A percentile compares a stretch with the other conserved stretches of the same genome.
These are phyloP conservation scores for Fusarium proliferatum DNA, from an alignment of 2,329 filamentous ascomycete genomes.

Conservation along the genomic window DNA sequence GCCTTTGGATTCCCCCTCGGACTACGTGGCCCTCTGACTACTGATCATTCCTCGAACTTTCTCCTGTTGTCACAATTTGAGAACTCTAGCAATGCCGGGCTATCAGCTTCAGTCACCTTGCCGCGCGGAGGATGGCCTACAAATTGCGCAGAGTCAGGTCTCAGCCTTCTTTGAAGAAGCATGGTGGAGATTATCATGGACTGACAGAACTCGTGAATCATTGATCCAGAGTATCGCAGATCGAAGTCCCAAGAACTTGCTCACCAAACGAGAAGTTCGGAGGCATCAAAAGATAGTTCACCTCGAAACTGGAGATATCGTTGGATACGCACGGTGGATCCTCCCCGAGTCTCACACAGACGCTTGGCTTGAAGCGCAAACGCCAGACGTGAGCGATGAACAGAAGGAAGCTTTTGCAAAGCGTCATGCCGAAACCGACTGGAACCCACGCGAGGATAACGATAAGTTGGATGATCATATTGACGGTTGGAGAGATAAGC, in stretches of 20 bases:
- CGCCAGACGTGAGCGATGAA: slow-evolving; percentile 19
- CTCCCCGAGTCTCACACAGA: slow-evolving; percentile 16
- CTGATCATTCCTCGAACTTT: neutral
- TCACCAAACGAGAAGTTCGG: slow-evolving; percentile 25
- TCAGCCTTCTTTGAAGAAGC: slow-evolving; percentile 32
- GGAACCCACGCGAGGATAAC: neutral
- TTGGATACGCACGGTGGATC: slow-evolving; percentile 39
- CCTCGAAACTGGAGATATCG: slow-evolving; percentile 32
- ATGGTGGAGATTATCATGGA: slow-evolving; percentile 39
- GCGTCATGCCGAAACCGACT: neutral
- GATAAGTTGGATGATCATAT: slow-evolving; percentile 24
- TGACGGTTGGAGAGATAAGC: slow-evolving; percentile 10
- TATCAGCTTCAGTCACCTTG: slow-evolving; percentile 21
- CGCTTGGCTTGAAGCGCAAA: slow-evolving; percentile 26
- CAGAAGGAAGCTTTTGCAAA: neutral
- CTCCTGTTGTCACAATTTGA: neutral
- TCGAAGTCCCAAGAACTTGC: slow-evolving; percentile 29
- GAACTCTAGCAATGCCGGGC: neutral
- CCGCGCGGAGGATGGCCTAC: slow-evolving; percentile 4
- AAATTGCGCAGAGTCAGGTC: slow-evolving; percentile 32
- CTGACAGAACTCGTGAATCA: slow-evolving; percentile 9
- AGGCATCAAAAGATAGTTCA: slow-evolving; percentile 38
- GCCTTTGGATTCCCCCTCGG: no score
- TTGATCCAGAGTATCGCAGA: slow-evolving; percentile 22
- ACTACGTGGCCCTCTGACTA: neutral